These are phyloP conservation scores for Tuber calosporum DNA, from an alignment of 495 filamentous ascomycete genomes.

Conservation along the genomic window DNA sequence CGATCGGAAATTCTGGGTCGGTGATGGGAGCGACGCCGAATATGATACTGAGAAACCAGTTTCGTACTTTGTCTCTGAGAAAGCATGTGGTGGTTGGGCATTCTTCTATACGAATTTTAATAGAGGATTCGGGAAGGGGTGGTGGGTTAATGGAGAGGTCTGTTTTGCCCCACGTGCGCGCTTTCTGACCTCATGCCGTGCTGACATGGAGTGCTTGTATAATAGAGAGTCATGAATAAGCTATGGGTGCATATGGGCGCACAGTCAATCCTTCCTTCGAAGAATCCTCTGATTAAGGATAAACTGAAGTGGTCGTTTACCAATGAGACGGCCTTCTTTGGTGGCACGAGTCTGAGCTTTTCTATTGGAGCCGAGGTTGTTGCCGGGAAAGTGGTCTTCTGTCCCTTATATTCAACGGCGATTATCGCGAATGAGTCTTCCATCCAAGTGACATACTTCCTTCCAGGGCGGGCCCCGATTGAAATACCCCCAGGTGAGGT, in stretches of 20 bases:
- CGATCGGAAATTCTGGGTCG: conserved; percentile 45
- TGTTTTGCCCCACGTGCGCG: neutral
- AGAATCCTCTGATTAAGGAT: conserved; percentile 15
- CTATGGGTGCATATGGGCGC: conserved; percentile 41
- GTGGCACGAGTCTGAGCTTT: conserved; percentile 30
- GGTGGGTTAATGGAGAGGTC: conserved; percentile 34
- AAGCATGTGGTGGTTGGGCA: conserved; percentile 40
- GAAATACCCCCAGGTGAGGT: conserved; percentile 18
- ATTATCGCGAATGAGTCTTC: conserved; percentile 12
- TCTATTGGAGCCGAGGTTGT: conserved; percentile 13
- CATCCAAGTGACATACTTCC: conserved; percentile 28
- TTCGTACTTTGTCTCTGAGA: conserved; percentile 26
- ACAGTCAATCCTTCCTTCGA: conserved; percentile 36
- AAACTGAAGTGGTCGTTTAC: conserved; percentile 29
- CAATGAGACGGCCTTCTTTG: conserved; percentile 26
- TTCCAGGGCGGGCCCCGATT: conserved; percentile 8
- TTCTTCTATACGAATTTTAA: conserved; percentile 47
- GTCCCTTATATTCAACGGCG: conserved; percentile 26
- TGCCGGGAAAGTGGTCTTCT: conserved; percentile 12
- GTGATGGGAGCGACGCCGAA: conserved; percentile 17
- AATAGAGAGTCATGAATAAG: conserved; percentile 16
- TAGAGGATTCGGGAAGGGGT: conserved; percentile 41
- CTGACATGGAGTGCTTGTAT: neutral
- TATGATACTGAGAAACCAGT: conserved; percentile 10
- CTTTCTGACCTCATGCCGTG: neutral